Percentiles rank a stretch among this genome's conserved stretches.
These are phyloP conservation scores for Erigeron philadelphicus DNA, from an alignment of 140 eudicot species.

Conservation along the genomic window DNA sequence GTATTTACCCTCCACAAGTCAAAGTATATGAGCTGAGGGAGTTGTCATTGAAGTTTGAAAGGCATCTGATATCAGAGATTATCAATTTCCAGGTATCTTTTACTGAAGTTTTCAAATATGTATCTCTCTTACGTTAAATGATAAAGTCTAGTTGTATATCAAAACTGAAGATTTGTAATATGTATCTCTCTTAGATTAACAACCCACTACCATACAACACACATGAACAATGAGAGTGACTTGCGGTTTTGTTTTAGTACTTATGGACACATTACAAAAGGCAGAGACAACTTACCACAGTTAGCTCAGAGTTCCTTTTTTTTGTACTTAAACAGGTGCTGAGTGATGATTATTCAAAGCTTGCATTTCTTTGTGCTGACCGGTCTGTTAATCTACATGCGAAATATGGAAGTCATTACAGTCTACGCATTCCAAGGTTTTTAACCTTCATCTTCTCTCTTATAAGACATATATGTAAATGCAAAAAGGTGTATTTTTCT, in stretches of 20 bases:
- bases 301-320: slow-evolving; percentile 21
- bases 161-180: neutral
- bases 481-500: slow-evolving; percentile 1
- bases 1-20: slow-evolving; percentile 93
- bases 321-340: slow-evolving; percentile 44
- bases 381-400: slow-evolving; percentile 93
- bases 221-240: neutral
- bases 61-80: slow-evolving; percentile 79
- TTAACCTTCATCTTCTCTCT: neutral
- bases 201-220: slow-evolving; percentile 1
- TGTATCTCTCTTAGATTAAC: neutral
- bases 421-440: slow-evolving; percentile 85
- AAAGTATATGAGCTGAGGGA: slow-evolving; percentile 86
- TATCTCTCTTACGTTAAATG: slow-evolving; percentile 10
- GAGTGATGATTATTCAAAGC: slow-evolving; percentile 84
- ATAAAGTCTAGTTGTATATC: neutral
- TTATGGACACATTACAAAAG: neutral
- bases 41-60: slow-evolving; percentile 75
- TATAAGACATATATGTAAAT: neutral
- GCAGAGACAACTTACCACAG: neutral
- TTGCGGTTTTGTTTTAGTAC: neutral
- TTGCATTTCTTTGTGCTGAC: slow-evolving; percentile 90
- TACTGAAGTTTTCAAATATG: neutral
- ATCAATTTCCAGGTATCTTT: slow-evolving; percentile 67
- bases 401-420: slow-evolving; percentile 90